Percentiles rank a stretch among this genome's conserved stretches.
phyloP scores from a whole-genome alignment of 768 basidiomycete species.

The Butyriboletus loyo region DNA sequence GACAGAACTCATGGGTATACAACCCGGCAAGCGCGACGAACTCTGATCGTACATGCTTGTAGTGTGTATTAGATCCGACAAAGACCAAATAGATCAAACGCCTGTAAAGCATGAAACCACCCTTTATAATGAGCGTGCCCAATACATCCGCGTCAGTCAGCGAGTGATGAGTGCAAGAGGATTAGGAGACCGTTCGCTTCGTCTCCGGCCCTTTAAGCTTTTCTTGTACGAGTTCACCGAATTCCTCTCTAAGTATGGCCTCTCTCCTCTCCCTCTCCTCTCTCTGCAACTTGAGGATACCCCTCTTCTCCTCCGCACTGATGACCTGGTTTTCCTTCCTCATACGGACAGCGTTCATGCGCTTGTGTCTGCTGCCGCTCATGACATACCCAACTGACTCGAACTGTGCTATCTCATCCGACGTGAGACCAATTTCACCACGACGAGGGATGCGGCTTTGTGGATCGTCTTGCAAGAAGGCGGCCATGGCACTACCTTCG shows the following conservation, averaged over 20 bases:
- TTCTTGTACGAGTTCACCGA: slow-evolving; percentile 78
- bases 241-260: slow-evolving; percentile 83
- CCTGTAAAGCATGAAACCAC: background rate
- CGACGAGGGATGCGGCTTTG: slow-evolving; percentile 91
- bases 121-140: background rate
- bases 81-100: background rate
- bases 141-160: background rate
- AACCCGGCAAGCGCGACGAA: slow-evolving; percentile 49
- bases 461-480: slow-evolving; percentile 84
- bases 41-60: slow-evolving; percentile 36
- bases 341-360: slow-evolving; percentile 99
- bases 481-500: slow-evolving; percentile 98
- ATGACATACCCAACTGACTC: slow-evolving; percentile 96
- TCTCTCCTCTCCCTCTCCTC: slow-evolving; percentile 94
- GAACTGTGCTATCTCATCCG: slow-evolving; percentile 81
- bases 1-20: slow-evolving; percentile 73
- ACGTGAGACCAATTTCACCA: slow-evolving; percentile 94
- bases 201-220: slow-evolving; percentile 55
- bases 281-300: slow-evolving; percentile 89
- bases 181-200: slow-evolving; percentile 18
- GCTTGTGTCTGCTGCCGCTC: slow-evolving; percentile 90
- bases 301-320: slow-evolving; percentile 96
- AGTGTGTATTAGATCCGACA: background rate
- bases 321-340: slow-evolving; percentile 99
- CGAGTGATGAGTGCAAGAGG: background rate